phyloP scores from a whole-genome alignment of 2,329 filamentous ascomycete genomes.

The Monosporascus sp. region DNA sequence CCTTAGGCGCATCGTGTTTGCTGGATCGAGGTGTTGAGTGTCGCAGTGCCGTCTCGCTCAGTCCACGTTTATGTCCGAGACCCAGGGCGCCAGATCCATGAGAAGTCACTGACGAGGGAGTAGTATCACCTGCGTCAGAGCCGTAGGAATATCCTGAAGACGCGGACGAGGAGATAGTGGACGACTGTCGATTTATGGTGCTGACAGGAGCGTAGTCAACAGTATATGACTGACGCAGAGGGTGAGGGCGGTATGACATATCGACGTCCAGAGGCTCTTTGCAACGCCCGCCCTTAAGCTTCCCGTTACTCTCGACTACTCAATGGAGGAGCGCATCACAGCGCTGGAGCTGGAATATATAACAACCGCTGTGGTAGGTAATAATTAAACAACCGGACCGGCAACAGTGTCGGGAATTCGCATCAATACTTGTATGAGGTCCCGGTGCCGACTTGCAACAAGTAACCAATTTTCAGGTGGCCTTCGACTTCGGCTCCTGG shows the following conservation, averaged over 20 bases:
- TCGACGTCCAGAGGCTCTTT: slow-evolving; percentile 22
- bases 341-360: slow-evolving; percentile 18
- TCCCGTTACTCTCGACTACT: slow-evolving; percentile 14
- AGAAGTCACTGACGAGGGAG: slow-evolving; percentile 68
- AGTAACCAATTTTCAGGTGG: neutral
- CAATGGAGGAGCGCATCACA: slow-evolving; percentile 27
- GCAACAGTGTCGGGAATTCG: neutral
- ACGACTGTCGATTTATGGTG: slow-evolving; percentile 56
- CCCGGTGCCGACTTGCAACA: slow-evolving; percentile 1
- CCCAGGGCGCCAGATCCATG: slow-evolving; percentile 44
- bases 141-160: slow-evolving; percentile 62
- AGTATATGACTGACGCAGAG: slow-evolving; percentile 48
- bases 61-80: slow-evolving; percentile 64
- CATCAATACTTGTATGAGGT: neutral
- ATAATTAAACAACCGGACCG: slow-evolving; percentile 1
- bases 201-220: slow-evolving; percentile 34
- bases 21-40: slow-evolving; percentile 46
- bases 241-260: slow-evolving; percentile 56
- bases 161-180: slow-evolving; percentile 65
- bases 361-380: slow-evolving; percentile 19
- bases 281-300: slow-evolving; percentile 20
- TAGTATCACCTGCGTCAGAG: slow-evolving; percentile 56
- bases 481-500: slow-evolving; percentile 2
- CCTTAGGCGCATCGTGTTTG: slow-evolving; percentile 38
- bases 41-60: slow-evolving; percentile 62